phyloP scores from a whole-genome alignment of 2,329 filamentous ascomycete genomes.

The Botrytis pseudocinerea region DNA sequence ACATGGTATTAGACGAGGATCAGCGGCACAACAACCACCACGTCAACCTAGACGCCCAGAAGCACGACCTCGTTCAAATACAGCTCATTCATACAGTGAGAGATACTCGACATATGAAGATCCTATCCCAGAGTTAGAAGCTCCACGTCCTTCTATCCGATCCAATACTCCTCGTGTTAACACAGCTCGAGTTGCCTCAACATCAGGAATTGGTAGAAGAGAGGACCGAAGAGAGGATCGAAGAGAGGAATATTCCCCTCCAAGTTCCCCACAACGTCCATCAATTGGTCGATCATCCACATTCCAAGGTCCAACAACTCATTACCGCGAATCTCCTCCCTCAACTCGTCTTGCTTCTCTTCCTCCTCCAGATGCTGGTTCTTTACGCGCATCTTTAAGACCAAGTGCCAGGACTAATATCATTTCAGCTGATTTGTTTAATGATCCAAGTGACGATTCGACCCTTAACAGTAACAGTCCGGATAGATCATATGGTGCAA shows the following conservation, averaged over 20 bases:
- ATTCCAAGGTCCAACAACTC: constrained; percentile 57
- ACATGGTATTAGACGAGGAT: constrained; percentile 19
- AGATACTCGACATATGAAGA: constrained; percentile 57
- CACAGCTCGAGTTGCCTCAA: constrained; percentile 35
- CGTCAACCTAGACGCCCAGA: constrained; percentile 32
- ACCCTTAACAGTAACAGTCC: constrained; percentile 51
- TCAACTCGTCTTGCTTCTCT: constrained; percentile 50
- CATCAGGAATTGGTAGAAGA: constrained; percentile 30
- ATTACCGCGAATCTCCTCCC: constrained; percentile 52
- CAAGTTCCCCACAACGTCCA: constrained; percentile 46
- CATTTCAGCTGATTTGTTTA: constrained; percentile 47
- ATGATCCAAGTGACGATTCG: constrained; percentile 52
- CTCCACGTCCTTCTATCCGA: constrained; percentile 52
- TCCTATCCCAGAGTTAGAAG: constrained; percentile 45
- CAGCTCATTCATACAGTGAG: constrained; percentile 62
- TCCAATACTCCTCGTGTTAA: constrained; percentile 39
- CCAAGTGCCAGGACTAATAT: constrained; percentile 29
- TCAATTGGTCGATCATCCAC: constrained; percentile 53
- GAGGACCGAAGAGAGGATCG: constrained; percentile 30
- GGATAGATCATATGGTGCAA: constrained; percentile 49
- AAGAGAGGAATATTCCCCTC: constrained; percentile 35
- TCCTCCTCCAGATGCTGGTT: constrained; percentile 47
- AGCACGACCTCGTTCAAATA: constrained; percentile 58
- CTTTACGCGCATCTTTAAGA: constrained; percentile 42
- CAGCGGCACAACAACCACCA: constrained; percentile 26